phyloP scores from a whole-genome alignment of 257 asterid genomes.

The Nicotiana noctiflora region DNA sequence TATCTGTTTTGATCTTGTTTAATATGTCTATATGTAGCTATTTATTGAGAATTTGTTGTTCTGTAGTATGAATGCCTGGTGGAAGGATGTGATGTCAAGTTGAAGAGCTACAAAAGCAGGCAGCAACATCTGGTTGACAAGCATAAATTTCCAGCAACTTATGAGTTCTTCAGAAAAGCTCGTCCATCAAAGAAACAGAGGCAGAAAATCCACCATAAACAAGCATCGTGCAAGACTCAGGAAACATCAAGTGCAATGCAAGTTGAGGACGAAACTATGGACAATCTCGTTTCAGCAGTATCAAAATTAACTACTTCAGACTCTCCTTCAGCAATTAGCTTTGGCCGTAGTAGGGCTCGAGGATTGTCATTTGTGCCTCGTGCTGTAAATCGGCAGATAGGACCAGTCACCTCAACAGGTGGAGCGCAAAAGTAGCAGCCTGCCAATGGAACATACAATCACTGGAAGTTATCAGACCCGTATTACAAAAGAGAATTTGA shows the following conservation, averaged over 20 bases:
- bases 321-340: slow-evolving; percentile 74
- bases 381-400: slow-evolving; percentile 45
- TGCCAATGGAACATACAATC: not conserved
- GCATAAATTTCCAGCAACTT: slow-evolving; percentile 77
- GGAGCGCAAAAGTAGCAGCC: slow-evolving; percentile 13
- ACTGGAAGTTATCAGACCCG: not conserved
- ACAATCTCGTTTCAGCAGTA: slow-evolving; percentile 71
- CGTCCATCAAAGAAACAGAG: slow-evolving; percentile 80
- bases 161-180: slow-evolving; percentile 76
- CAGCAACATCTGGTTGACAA: slow-evolving; percentile 86
- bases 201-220: slow-evolving; percentile 42
- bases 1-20: not conserved
- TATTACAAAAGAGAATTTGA: not conserved
- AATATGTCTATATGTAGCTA: not conserved
- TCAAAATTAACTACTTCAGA: slow-evolving; percentile 75
- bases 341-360: slow-evolving; percentile 66
- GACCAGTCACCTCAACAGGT: slow-evolving; percentile 22
- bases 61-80: slow-evolving; percentile 89
- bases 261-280: slow-evolving; percentile 64
- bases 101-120: slow-evolving; percentile 84
- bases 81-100: slow-evolving; percentile 78
- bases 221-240: slow-evolving; percentile 25
- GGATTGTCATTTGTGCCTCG: slow-evolving; percentile 74
- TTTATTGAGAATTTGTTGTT: slow-evolving; percentile 1
- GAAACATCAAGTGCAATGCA: slow-evolving; percentile 54